phyloP scores from a whole-genome alignment of 768 basidiomycete species.

The Omphalotus guepiniiformis region DNA sequence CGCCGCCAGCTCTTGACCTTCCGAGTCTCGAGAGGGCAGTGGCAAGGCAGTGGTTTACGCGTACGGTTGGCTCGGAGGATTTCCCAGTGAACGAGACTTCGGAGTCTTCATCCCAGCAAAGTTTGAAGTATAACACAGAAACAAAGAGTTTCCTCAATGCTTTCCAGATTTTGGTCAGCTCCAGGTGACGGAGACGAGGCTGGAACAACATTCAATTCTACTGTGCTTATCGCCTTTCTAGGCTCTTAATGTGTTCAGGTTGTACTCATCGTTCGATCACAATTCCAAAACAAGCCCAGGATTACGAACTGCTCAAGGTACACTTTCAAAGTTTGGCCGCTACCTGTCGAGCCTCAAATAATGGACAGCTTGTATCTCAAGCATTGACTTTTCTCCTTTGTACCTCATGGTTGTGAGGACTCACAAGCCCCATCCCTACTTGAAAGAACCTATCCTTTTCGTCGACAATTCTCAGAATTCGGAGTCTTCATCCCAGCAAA shows the following conservation, averaged over 20 bases:
- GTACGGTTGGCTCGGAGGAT: too few species aligned
- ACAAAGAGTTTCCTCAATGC: neutral
- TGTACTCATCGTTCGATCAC: neutral
- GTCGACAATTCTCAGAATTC: too few species aligned
- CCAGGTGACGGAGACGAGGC: neutral
- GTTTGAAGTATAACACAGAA: neutral
- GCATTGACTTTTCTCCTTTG: too few species aligned
- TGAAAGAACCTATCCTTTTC: neutral
- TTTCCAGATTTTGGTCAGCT: neutral
- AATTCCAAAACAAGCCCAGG: too few species aligned
- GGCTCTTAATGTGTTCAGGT: neutral
- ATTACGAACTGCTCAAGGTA: too few species aligned
- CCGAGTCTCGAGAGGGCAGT: too few species aligned
- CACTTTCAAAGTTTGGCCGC: too few species aligned
- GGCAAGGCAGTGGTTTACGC: too few species aligned
- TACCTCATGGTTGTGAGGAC: neutral
- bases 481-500: neutral
- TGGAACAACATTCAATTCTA: neutral
- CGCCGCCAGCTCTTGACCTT: too few species aligned
- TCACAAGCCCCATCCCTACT: neutral
- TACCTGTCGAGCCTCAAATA: too few species aligned
- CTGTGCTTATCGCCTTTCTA: neutral
- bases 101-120: neutral
- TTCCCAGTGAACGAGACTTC: too few species aligned
- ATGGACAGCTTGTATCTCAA: too few species aligned